These are phyloP conservation scores for Colletotrichum sp. DNA, from an alignment of 2,329 filamentous ascomycete genomes.

Conservation along the genomic window DNA sequence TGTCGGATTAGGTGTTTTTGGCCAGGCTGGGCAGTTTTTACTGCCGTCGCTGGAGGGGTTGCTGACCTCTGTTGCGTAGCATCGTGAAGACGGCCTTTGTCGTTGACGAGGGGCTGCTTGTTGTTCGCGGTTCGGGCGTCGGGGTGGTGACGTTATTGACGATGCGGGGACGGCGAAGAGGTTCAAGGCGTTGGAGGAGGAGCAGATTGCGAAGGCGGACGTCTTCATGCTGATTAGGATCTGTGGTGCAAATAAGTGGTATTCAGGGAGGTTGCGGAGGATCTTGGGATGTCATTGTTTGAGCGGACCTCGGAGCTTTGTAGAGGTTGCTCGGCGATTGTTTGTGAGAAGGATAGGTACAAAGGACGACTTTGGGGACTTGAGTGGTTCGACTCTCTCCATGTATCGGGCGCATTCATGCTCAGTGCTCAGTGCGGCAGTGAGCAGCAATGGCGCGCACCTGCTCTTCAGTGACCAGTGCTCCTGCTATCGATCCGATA, in stretches of 20 bases:
- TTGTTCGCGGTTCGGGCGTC: not conserved
- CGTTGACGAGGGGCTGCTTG: not conserved
- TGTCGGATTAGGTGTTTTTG: conserved; percentile 62
- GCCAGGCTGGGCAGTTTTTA: conserved; percentile 45
- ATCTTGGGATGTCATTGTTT: not conserved
- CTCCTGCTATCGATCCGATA: conserved; percentile 7
- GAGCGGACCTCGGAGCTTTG: not conserved
- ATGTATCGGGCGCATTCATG: conserved; percentile 2
- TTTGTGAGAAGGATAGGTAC: not conserved
- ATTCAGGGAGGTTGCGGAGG: conserved; percentile 6
- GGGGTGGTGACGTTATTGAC: conserved; percentile 27
- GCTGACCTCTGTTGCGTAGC: not conserved
- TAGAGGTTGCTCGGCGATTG: not conserved
- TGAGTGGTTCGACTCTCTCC: not conserved
- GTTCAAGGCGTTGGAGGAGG: conserved; percentile 18
- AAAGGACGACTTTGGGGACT: not conserved
- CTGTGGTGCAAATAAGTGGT: not conserved
- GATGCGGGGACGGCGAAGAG: conserved; percentile 20
- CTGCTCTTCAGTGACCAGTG: not conserved
- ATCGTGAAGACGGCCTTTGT: not conserved
- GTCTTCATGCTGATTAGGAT: not conserved
- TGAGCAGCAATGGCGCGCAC: not conserved
- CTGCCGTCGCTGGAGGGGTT: not conserved
- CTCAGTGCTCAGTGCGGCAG: conserved; percentile 1
- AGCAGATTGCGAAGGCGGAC: conserved; percentile 10